Evolutionary conservation across 2,329 filamentous ascomycete genomes (phyloP).

Genomic region (Aschersonia sp.): DNA sequence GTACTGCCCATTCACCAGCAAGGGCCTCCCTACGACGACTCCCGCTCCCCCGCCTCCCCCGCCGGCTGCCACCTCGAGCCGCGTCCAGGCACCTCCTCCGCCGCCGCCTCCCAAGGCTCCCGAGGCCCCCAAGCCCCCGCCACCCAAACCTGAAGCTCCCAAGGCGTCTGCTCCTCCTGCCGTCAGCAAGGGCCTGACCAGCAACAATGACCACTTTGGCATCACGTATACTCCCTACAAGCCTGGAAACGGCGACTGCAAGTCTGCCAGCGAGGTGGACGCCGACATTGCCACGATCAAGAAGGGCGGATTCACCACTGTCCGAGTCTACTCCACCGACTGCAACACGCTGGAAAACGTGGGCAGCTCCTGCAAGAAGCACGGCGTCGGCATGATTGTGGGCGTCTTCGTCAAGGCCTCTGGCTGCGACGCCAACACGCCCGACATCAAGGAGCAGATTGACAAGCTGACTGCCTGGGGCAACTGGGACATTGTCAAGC

Average conservation of each 20-base stretch:
- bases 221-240: conserved; percentile 73
- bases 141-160: conserved; percentile 2
- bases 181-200: conserved; percentile 15
- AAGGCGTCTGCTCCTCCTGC: conserved; percentile 5
- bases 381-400: conserved; percentile 67
- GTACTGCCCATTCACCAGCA: conserved; percentile 52
- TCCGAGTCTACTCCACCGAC: conserved; percentile 87
- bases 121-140: conserved; percentile 6
- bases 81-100: conserved; percentile 6
- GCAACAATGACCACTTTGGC: conserved; percentile 45
- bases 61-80: conserved; percentile 12
- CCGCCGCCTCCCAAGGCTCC: background rate
- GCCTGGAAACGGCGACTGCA: conserved; percentile 44
- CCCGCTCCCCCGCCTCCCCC: conserved; percentile 14
- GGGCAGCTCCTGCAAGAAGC: conserved; percentile 48
- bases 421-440: conserved; percentile 40
- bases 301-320: conserved; percentile 47
- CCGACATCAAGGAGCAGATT: conserved; percentile 59
- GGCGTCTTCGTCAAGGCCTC: conserved; percentile 71
- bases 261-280: conserved; percentile 41
- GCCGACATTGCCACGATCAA: conserved; percentile 49
- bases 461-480: conserved; percentile 56
- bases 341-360: conserved; percentile 69
- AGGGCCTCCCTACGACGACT: conserved; percentile 18
- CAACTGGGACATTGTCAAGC: conserved; percentile 60